Evolutionary conservation across 768 basidiomycete species (phyloP).

Genomic region (Hydnum rufescens): DNA sequence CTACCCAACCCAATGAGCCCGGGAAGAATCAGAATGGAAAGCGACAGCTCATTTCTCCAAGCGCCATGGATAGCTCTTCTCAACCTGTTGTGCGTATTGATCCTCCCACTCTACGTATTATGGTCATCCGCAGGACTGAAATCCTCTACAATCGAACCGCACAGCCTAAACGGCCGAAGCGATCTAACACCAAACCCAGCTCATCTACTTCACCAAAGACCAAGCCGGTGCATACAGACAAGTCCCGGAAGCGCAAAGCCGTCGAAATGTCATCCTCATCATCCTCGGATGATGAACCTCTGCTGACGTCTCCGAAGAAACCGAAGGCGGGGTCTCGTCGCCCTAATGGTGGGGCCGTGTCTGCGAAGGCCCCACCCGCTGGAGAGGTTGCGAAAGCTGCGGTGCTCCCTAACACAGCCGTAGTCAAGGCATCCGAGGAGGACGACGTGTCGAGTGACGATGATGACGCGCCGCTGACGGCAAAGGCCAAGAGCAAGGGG

Average conservation of each 20-base stretch:
- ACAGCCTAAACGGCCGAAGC: not conserved
- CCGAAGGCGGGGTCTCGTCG: constrained; percentile 11
- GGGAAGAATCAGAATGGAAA: not conserved
- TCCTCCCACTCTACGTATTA: no score
- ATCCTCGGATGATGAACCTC: constrained; percentile 15
- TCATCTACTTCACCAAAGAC: no score
- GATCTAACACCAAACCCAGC: no score
- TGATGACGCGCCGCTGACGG: constrained; percentile 13
- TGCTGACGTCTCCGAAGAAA: constrained; percentile 9
- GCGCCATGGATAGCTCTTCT: no score
- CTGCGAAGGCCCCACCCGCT: not conserved
- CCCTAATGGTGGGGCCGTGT: constrained; percentile 11
- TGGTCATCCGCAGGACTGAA: not conserved
- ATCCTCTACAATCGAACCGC: not conserved
- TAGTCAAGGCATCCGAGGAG: constrained; percentile 26
- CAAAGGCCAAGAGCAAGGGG: constrained; percentile 6
- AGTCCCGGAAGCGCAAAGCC: constrained; percentile 5
- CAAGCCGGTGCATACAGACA: not conserved
- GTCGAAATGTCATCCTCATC: not conserved
- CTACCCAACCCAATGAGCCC: not conserved
- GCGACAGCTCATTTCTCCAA: not conserved
- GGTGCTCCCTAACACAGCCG: not conserved
- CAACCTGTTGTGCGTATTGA: no score
- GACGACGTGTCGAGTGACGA: constrained; percentile 14
- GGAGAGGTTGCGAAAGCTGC: not conserved